Percentiles rank a stretch among this genome's conserved stretches.
These are phyloP conservation scores for Lentinula sp. DNA, from an alignment of 768 basidiomycete species.

Conservation along the genomic window DNA sequence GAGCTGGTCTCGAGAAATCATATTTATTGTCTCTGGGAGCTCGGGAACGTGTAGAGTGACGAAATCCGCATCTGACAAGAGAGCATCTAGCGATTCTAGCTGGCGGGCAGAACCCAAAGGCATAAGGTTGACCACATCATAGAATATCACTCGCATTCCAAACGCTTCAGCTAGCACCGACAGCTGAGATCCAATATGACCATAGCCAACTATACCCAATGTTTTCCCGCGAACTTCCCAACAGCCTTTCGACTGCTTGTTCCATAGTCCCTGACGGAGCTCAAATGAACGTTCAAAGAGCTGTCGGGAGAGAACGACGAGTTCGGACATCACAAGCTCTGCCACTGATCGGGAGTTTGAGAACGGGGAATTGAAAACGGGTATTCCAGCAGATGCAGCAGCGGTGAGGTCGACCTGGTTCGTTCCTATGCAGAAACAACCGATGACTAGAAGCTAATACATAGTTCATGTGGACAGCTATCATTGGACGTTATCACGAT, in stretches of 20 bases:
- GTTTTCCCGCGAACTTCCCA: constrained; percentile 99
- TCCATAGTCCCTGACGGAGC: constrained; percentile 89
- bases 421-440: constrained; percentile 99
- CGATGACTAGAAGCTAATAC: constrained; percentile 83
- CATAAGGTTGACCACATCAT: constrained; percentile 96
- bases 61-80: constrained; percentile 83
- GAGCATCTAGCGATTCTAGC: constrained; percentile 67
- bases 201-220: constrained; percentile 95
- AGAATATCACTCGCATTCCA: constrained; percentile 92
- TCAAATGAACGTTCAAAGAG: constrained; percentile 85
- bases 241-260: constrained; percentile 97
- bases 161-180: constrained; percentile 96
- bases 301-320: constrained; percentile 92
- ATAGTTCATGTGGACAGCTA: background rate
- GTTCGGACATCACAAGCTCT: constrained; percentile 92
- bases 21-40: constrained; percentile 89
- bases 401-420: constrained; percentile 92
- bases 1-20: constrained; percentile 78
- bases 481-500: background rate
- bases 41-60: constrained; percentile 97
- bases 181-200: constrained; percentile 96
- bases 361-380: constrained; percentile 99
- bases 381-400: constrained; percentile 84
- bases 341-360: constrained; percentile 99
- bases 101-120: constrained; percentile 92